phyloP scores from a whole-genome alignment of 768 basidiomycete species.

The Macrolepiota fuliginosa region DNA sequence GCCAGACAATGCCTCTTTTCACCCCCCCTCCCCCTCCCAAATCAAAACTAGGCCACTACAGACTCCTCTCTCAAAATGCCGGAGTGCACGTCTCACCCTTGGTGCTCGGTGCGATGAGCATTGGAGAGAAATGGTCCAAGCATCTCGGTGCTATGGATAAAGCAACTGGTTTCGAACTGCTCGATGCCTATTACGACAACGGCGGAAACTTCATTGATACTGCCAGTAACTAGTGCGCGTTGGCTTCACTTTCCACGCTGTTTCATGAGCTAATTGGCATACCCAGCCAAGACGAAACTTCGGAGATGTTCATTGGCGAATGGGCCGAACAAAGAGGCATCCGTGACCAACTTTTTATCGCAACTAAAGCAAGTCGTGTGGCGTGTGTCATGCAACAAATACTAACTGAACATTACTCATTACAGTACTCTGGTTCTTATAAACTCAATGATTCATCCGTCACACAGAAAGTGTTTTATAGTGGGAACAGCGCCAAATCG shows the following conservation, averaged over 20 bases:
- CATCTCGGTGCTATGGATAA: conserved; percentile 35
- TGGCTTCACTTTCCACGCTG: neutral
- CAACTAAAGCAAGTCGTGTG: conserved; percentile 31
- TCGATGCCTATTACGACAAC: conserved; percentile 37
- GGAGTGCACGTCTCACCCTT: conserved; percentile 23
- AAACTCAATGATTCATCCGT: conserved; percentile 23
- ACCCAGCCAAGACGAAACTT: conserved; percentile 46
- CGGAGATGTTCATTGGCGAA: conserved; percentile 49
- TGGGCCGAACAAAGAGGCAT: conserved; percentile 43
- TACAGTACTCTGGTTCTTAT: conserved; percentile 26
- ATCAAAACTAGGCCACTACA: too few relatives aligned
- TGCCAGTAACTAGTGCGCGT: conserved; percentile 37
- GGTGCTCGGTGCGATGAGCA: conserved; percentile 37
- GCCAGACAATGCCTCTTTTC: too few relatives aligned
- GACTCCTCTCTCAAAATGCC: too few relatives aligned
- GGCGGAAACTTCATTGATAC: conserved; percentile 50
- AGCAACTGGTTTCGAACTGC: conserved; percentile 37
- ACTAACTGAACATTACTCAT: too few relatives aligned
- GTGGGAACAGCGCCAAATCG: conserved; percentile 43
- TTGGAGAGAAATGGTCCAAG: conserved; percentile 32
- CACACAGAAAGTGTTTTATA: conserved; percentile 27
- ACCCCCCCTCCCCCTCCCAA: too few relatives aligned
- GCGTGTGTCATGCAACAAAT: too few relatives aligned
- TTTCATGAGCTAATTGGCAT: neutral
- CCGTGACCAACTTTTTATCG: conserved; percentile 48